Evolutionary conservation across 148 eudicot species (phyloP), one percentile per base, ranked within the genome.

Genomic region (Chenopodium quinoa): DNA sequence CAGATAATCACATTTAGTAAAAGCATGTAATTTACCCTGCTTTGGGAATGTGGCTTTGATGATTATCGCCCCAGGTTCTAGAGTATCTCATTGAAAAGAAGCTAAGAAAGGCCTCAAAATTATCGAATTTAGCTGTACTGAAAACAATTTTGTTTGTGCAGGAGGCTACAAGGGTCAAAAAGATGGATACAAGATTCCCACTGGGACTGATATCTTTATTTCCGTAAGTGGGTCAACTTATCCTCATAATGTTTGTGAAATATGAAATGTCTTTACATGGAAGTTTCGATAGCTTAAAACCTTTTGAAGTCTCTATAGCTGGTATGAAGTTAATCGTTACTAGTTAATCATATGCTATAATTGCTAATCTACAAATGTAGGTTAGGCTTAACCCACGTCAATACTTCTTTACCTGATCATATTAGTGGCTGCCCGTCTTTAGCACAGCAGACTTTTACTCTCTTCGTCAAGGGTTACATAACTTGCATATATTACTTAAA

Each of bases 151-250:
- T 17, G 17, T 54, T 75, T 77, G 34, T 84, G 82, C 95, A 96
- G 99, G 99, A 71, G 99, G 99, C 68, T 88, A 90, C 80, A 90
- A 86, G 58, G 98, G 98, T 75, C 79, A 85, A 37, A 85, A 90
- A 82, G 89, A 94, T 22, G 99, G 99, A 80, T 94, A 90, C 82
- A 71, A 86, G 77, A 90, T 97, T 86, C 99, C 99, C 25, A 82
- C 87, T 8, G 99, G 99, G 75, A 94, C 98, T 47, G 99, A 97
- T 89, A 79, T 97, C 69, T 97, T 97, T 75, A 34, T 97, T 80
- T 97, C 99, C 63, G 99, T 93, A 79, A 88, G 98, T 88, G 76
- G 11, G 75, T 22, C 50, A 32, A 25, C 66, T 82, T 71, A 72
- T 52, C 13, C 2, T 48, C 71, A n/a, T 47, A 29, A n/a, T 14